Conservation (phyloP, 768 basidiomycete genomes). For the Lactarius sp. region DNA sequence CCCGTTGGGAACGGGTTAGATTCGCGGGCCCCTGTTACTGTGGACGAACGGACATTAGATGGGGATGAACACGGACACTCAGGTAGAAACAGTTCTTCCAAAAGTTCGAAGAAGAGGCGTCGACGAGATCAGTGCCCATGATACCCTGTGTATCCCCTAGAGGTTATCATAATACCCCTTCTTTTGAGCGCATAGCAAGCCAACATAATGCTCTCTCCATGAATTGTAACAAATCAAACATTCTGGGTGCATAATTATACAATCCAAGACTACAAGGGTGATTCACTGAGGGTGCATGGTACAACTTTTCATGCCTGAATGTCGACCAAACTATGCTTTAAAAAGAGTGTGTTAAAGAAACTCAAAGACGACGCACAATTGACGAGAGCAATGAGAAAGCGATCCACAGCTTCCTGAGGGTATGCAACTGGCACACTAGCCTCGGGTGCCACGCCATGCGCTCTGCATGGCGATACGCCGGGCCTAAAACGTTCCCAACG, state of each 20-base stretch:
- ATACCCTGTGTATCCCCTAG: not conserved
- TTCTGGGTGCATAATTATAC: slow-evolving; percentile 23
- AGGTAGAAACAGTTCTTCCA: not conserved
- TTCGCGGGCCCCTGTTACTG: not conserved
- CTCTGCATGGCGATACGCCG: slow-evolving; percentile 85
- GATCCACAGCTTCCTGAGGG: slow-evolving; percentile 13
- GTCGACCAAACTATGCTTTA: not conserved
- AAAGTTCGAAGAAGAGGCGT: slow-evolving; percentile 12
- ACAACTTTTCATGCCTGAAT: slow-evolving; percentile 17
- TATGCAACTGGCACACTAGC: slow-evolving; percentile 31
- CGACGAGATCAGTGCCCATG: slow-evolving; percentile 6
- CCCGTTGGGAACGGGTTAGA: slow-evolving; percentile 1
- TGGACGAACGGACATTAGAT: slow-evolving; percentile 3
- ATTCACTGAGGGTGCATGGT: slow-evolving; percentile 18
- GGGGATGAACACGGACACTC: not conserved
- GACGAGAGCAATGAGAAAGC: slow-evolving; percentile 16
- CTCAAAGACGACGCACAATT: slow-evolving; percentile 1
- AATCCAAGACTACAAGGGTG: slow-evolving; percentile 23
- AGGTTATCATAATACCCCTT: slow-evolving; percentile 2
- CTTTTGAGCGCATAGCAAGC: not conserved
- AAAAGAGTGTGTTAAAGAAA: not conserved
- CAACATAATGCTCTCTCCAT: not conserved
- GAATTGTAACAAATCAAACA: slow-evolving; percentile 16
- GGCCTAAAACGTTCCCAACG: slow-evolving; percentile 42
- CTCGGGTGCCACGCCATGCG: slow-evolving; percentile 72